These are phyloP conservation scores for Mollisia scopiformis DNA, from an alignment of 2,329 filamentous ascomycete species.

Conservation along the genomic window DNA sequence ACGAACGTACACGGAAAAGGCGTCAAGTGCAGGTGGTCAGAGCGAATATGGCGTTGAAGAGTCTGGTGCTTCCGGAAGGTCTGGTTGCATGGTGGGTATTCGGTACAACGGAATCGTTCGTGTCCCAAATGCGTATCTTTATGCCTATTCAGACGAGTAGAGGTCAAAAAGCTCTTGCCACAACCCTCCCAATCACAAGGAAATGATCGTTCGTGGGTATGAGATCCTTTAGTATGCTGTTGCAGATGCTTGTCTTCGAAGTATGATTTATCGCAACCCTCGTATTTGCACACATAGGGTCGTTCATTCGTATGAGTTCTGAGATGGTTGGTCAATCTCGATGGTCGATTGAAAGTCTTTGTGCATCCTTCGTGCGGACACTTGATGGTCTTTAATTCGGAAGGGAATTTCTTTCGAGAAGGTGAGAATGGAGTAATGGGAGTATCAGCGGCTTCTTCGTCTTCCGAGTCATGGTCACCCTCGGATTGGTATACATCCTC, in stretches of 20 bases:
- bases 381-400: constrained; percentile 74
- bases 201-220: constrained; percentile 72
- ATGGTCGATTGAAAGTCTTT: constrained; percentile 87
- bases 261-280: constrained; percentile 80
- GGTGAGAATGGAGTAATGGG: constrained; percentile 55
- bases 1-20: constrained; percentile 71
- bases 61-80: constrained; percentile 88
- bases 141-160: constrained; percentile 77
- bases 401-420: constrained; percentile 57
- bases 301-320: constrained; percentile 86
- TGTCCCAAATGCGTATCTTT: constrained; percentile 76
- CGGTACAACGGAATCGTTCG: constrained; percentile 75
- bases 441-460: constrained; percentile 43
- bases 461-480: constrained; percentile 34
- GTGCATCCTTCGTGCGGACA: constrained; percentile 76
- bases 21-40: constrained; percentile 72
- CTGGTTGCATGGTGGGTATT: constrained; percentile 70
- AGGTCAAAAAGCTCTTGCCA: constrained; percentile 79
- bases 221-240: constrained; percentile 82
- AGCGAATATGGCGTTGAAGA: constrained; percentile 78
- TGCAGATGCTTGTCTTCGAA: constrained; percentile 84
- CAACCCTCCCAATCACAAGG: constrained; percentile 74
- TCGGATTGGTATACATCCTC: constrained; percentile 39
- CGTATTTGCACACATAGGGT: constrained; percentile 72
- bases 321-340: constrained; percentile 77